Conservation (phyloP, 1,139 yeast genomes). For the Taiozyma onychis region DNA sequence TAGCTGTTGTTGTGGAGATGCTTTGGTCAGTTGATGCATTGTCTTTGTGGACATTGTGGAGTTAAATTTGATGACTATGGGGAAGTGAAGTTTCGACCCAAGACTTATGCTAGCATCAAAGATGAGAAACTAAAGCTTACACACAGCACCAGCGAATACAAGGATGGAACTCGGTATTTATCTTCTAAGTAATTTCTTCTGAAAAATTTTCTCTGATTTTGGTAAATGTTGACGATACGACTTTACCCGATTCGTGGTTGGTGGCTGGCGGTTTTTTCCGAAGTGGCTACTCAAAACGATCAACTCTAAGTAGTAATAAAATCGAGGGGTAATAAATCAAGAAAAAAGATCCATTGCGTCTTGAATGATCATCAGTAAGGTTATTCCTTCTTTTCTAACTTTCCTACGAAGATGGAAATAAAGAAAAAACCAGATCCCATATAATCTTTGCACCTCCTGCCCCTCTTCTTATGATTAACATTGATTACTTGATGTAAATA, state of each 20-base stretch:
- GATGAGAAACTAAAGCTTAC: background rate
- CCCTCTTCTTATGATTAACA: background rate
- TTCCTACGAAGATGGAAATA: no score
- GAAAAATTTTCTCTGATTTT: background rate
- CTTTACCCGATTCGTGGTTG: background rate
- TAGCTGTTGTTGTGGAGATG: background rate
- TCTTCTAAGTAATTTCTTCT: background rate
- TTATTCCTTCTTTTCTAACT: no score
- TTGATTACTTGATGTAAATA: background rate
- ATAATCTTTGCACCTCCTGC: background rate
- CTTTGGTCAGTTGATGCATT: background rate
- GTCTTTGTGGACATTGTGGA: background rate
- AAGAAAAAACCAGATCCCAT: background rate
- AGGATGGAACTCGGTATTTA: background rate
- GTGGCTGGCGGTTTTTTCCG: background rate
- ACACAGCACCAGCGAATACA: background rate
- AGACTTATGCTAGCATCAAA: background rate
- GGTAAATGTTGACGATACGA: background rate
- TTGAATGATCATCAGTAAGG: no score
- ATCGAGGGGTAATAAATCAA: no score
- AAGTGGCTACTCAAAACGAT: no score
- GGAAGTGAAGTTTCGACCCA: background rate
- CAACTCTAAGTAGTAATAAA: no score
- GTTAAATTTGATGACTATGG: background rate
- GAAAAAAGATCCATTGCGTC: no score